Base-by-base conservation (phyloP, 208 protist species). In the Crithidia mellificae region DNA sequence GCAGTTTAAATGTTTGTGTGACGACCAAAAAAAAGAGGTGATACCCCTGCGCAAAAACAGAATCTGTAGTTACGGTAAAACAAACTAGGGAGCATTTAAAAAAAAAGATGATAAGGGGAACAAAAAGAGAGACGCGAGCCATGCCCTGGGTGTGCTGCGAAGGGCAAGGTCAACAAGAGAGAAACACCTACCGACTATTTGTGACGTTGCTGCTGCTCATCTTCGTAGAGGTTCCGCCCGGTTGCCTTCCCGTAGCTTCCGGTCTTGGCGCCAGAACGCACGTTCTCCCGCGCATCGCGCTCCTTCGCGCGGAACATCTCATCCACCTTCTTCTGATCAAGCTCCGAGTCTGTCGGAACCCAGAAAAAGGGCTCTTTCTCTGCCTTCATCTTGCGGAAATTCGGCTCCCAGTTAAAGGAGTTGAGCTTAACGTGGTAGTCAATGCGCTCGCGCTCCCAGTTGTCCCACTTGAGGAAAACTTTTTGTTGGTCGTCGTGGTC, bases 311-410 rank as follows among this genome's bases (percentile, higher is more conserved):
- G 77, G 34, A 96, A 81, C 76, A 93, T 77, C 57, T 91, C 91
- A 59, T 94, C 91, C 52, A 93, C 91, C 65, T 85, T 93, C 59
- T 90, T 84, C 74, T 96, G 91, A 30, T 92, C 66, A 20, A 96
- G 61, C 77, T 96, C 88, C 39, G 81, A 62, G 41, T 91, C 91
- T 0, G 86, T 92, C 38, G 91, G 91, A 27, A 96, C 87, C 91
- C 91, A 96, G 72, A 93, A 96, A 78, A 94, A 96, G 8, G 91
- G 88, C 66, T 94, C 87, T 62, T 93, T 93, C 78, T 92, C 87
- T n/a, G 89, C 91, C 81, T 94, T 94, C 49, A 89, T 65, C 67
- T 92, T 89, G 17, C 88, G 77, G 54, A 93, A 93, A 77, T 96
- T 96, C 11, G 91, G 88, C 72, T 96, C 88, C 80, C 80, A 93